A percentile compares a stretch with the other conserved stretches of the same genome.
Conservation (phyloP, 768 basidiomycete genomes). For the Termitomyces titanicus region DNA sequence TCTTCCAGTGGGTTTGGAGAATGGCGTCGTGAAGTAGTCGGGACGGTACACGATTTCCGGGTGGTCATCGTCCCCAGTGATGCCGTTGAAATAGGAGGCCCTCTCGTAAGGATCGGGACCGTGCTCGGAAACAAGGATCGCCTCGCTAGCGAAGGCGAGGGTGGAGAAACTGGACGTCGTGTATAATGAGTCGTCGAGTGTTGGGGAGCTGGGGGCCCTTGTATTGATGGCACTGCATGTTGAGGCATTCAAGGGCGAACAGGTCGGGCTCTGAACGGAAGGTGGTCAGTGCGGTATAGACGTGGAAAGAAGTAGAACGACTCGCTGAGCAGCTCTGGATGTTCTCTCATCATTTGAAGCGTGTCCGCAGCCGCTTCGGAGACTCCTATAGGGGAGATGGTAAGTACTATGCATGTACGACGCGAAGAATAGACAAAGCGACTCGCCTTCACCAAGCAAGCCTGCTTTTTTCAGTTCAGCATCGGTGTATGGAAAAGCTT, state of each 20-base stretch:
- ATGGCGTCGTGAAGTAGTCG: constrained; percentile 21
- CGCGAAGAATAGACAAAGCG: too few species aligned
- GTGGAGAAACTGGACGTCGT: too few species aligned
- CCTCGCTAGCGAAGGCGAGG: too few species aligned
- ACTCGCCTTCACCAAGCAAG: neutral
- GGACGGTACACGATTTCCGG: constrained; percentile 34
- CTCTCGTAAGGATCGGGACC: constrained; percentile 25
- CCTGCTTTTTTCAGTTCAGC: neutral
- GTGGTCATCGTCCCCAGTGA: constrained; percentile 23
- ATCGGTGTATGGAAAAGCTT: neutral
- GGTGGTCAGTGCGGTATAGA: neutral
- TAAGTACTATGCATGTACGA: too few species aligned
- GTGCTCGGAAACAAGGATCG: constrained; percentile 15
- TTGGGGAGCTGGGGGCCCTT: too few species aligned
- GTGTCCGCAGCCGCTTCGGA: neutral
- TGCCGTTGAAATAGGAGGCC: constrained; percentile 29
- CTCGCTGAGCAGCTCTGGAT: neutral
- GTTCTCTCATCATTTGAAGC: neutral
- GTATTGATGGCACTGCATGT: too few species aligned
- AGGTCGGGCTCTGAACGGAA: neutral
- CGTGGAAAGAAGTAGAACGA: neutral
- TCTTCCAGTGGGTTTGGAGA: constrained; percentile 26
- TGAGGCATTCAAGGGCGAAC: constrained; percentile 1
- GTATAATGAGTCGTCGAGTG: too few species aligned
- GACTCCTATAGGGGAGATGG: too few species aligned